A percentile compares a stretch with the other conserved stretches of the same genome.
These are phyloP conservation scores for Paramyrothecium sp. DNA, from an alignment of 2,329 filamentous ascomycete genomes.

Conservation along the genomic window DNA sequence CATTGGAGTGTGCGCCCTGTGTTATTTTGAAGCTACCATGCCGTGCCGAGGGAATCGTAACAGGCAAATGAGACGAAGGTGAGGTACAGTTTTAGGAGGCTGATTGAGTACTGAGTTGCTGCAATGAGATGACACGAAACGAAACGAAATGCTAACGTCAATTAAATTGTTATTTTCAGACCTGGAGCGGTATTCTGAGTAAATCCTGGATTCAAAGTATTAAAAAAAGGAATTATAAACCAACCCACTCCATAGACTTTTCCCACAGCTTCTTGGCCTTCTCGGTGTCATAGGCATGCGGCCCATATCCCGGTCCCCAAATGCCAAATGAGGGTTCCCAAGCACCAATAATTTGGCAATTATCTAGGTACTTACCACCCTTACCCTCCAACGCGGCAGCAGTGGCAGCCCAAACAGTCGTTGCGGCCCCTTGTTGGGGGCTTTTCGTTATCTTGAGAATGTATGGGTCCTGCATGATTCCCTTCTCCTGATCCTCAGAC, in stretches of 20 bases:
- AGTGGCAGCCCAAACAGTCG: constrained; percentile 16
- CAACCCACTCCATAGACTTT: constrained; percentile 2
- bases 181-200: too few relatives aligned
- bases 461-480: not conserved
- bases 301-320: constrained; percentile 3
- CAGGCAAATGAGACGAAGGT: too few relatives aligned
- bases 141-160: too few relatives aligned
- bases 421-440: constrained; percentile 17
- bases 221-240: too few relatives aligned
- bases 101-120: too few relatives aligned
- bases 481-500: not conserved
- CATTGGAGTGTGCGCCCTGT: too few relatives aligned
- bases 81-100: too few relatives aligned
- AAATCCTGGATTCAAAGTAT: too few relatives aligned
- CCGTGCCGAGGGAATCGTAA: too few relatives aligned
- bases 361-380: constrained; percentile 13
- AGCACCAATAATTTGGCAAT: constrained; percentile 9
- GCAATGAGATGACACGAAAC: too few relatives aligned
- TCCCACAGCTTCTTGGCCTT: not conserved
- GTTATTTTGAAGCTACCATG: too few relatives aligned
- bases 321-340: not conserved
- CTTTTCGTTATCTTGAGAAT: constrained; percentile 4
- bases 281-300: constrained; percentile 11
- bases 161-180: too few relatives aligned
- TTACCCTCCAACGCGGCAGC: constrained; percentile 13